These are phyloP conservation scores for Fusarium pseudonygamai DNA, from an alignment of 2,329 filamentous ascomycete genomes.

Conservation along the genomic window DNA sequence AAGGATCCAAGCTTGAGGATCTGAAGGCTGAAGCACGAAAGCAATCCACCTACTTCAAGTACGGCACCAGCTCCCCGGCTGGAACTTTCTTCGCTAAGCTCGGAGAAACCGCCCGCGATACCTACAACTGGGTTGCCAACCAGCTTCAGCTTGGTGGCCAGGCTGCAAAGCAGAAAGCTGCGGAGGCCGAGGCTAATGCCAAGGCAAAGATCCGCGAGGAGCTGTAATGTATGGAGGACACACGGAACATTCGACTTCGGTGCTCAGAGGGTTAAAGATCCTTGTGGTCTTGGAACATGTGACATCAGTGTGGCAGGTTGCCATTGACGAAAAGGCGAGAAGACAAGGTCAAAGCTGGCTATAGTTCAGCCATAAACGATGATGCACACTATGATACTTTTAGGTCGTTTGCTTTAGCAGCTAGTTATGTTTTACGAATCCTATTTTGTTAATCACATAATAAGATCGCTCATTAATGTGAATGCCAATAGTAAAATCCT, in stretches of 20 bases:
- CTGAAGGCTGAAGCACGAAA: constrained; percentile 76
- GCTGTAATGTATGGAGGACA: constrained; percentile 51
- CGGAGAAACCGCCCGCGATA: constrained; percentile 56
- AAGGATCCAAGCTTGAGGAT: constrained; percentile 74
- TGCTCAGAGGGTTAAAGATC: neutral
- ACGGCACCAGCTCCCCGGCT: constrained; percentile 74
- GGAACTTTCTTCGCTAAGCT: constrained; percentile 74
- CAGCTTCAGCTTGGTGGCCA: constrained; percentile 61
- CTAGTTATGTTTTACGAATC: constrained; percentile 31
- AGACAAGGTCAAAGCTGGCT: neutral
- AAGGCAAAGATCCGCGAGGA: constrained; percentile 57
- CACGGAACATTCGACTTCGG: neutral
- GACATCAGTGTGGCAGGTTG: neutral
- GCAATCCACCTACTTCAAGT: constrained; percentile 79
- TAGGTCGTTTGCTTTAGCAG: constrained; percentile 26
- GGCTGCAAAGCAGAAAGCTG: constrained; percentile 59
- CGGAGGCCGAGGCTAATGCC: constrained; percentile 46
- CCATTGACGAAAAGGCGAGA: neutral
- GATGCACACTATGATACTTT: neutral
- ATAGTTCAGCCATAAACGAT: neutral
- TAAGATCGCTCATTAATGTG: neutral
- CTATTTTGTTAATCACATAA: constrained; percentile 8
- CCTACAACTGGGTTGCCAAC: constrained; percentile 61
- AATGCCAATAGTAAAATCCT: neutral
- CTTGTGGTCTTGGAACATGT: neutral